These are phyloP conservation scores for Suillus ampliporus DNA, from an alignment of 768 basidiomycete genomes.

Conservation along the genomic window DNA sequence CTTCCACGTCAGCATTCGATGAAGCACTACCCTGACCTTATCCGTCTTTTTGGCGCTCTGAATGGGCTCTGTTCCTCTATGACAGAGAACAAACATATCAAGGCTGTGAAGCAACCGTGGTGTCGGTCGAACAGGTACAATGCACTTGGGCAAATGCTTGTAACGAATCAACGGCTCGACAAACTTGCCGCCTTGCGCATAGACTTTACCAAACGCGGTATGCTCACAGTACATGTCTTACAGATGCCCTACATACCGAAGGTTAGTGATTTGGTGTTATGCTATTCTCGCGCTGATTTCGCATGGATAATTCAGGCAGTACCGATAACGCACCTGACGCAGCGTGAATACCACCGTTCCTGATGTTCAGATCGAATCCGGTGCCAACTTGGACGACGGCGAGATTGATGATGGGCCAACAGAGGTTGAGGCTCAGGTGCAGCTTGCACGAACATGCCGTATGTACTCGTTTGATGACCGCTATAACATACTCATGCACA, in stretches of 20 bases:
- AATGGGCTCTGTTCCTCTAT: constrained; percentile 34
- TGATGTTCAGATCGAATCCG: constrained; percentile 7
- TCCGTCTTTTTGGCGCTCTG: constrained; percentile 29
- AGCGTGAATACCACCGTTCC: too few relatives aligned
- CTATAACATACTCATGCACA: too few relatives aligned
- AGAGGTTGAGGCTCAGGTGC: neutral
- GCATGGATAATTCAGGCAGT: too few relatives aligned
- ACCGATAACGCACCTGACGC: too few relatives aligned
- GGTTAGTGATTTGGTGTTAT: too few relatives aligned
- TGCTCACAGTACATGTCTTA: too few relatives aligned
- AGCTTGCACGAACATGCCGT: neutral
- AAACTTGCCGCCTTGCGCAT: constrained; percentile 28
- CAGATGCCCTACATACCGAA: too few relatives aligned
- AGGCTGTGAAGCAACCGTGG: constrained; percentile 37
- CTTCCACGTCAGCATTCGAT: constrained; percentile 40
- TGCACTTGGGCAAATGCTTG: constrained; percentile 38
- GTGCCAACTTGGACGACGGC: constrained; percentile 17
- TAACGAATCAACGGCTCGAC: constrained; percentile 32
- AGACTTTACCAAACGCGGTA: constrained; percentile 18
- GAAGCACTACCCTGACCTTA: constrained; percentile 30
- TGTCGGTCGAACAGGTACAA: constrained; percentile 36
- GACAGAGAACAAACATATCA: constrained; percentile 28
- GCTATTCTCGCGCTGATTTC: neutral
- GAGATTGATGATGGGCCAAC: neutral
- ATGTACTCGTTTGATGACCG: neutral